phyloP scores from a whole-genome alignment of 139 green algal genomes.

The Chlamydomonas sp. region DNA sequence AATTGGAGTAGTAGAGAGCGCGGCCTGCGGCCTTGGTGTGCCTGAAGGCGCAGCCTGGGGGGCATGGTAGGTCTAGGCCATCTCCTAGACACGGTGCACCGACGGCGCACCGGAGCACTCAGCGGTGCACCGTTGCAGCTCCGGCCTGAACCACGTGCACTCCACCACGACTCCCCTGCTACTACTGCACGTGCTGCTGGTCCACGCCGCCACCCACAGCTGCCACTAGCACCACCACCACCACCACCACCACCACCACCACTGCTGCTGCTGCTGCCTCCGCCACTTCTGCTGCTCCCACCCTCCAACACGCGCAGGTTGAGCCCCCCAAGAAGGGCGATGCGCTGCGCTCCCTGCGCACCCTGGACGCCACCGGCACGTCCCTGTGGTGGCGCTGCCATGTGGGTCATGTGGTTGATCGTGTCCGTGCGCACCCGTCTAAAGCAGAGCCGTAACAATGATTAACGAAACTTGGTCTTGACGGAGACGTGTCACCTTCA shows the following conservation, averaged over 20 bases:
- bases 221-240: background rate
- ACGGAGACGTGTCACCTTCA: too few relatives aligned
- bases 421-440: background rate
- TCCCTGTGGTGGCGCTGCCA: constrained; percentile 81
- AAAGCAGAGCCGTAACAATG: too few relatives aligned
- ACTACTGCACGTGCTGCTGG: background rate
- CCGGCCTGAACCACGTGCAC: too few relatives aligned
- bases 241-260: background rate
- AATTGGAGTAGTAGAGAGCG: too few relatives aligned
- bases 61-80: too few relatives aligned
- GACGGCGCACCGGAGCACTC: too few relatives aligned
- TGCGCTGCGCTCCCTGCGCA: constrained; percentile 71
- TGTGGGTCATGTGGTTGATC: constrained; percentile 38
- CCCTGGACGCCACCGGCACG: constrained; percentile 55
- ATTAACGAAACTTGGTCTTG: too few relatives aligned
- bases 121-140: too few relatives aligned
- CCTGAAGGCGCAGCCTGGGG: too few relatives aligned
- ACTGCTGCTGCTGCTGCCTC: background rate
- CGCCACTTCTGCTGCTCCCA: background rate
- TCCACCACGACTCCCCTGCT: too few relatives aligned
- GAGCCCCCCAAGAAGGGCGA: constrained; percentile 73
- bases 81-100: too few relatives aligned
- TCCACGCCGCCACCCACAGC: background rate
- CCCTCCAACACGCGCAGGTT: constrained; percentile 43
- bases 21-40: too few relatives aligned